phyloP scores from a whole-genome alignment of 2,329 filamentous ascomycete genomes.

The Xylariaceae sp. region DNA sequence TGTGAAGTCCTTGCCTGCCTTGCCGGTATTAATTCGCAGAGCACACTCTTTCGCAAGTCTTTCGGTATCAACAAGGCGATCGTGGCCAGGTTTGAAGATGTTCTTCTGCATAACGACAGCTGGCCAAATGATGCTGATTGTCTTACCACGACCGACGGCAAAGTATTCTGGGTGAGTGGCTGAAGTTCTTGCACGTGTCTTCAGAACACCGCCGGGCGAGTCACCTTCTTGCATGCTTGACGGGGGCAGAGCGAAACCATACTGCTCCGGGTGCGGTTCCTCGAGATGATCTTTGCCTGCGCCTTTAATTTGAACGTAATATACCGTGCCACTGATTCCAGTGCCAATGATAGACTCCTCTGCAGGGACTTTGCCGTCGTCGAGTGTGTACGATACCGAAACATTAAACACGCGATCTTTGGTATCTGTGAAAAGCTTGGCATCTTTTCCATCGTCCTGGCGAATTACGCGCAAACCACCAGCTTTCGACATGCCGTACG shows the following conservation, averaged over 20 bases:
- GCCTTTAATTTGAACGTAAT: constrained; percentile 81
- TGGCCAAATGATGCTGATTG: constrained; percentile 82
- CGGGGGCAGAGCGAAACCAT: constrained; percentile 85
- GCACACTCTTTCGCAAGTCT: constrained; percentile 81
- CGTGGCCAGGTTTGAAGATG: constrained; percentile 58
- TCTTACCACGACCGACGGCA: constrained; percentile 90
- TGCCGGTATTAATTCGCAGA: constrained; percentile 91
- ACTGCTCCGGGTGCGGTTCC: constrained; percentile 71
- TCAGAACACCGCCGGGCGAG: constrained; percentile 83
- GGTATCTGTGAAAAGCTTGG: constrained; percentile 84
- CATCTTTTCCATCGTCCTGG: constrained; percentile 87
- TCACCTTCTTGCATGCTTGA: constrained; percentile 83
- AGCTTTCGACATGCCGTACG: constrained; percentile 89
- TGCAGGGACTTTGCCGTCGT: constrained; percentile 51
- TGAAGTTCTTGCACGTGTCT: constrained; percentile 89
- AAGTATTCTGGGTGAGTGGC: constrained; percentile 89
- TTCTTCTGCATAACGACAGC: constrained; percentile 58
- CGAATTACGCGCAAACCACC: constrained; percentile 89
- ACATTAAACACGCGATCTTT: constrained; percentile 95
- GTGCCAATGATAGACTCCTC: constrained; percentile 86
- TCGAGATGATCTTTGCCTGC: constrained; percentile 74
- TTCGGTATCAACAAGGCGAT: constrained; percentile 76
- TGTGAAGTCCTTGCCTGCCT: constrained; percentile 95
- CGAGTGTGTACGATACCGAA: constrained; percentile 65
- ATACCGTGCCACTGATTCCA: constrained; percentile 91